phyloP scores from a whole-genome alignment of 306 rosid genomes.

The Sechiopsis laciniata region DNA sequence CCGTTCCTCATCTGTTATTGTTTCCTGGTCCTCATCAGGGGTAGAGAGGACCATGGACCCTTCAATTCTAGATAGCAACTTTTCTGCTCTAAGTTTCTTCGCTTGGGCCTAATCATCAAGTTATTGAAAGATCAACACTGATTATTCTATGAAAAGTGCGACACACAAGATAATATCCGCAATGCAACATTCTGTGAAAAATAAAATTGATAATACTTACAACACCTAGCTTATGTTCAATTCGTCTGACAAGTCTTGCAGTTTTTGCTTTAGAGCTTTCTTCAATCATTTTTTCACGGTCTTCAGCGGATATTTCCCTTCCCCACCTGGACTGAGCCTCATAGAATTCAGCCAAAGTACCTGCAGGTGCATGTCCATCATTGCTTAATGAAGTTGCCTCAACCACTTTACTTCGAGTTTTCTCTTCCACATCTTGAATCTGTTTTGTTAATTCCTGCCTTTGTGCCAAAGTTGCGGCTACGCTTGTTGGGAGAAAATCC shows the following conservation, averaged over 20 bases:
- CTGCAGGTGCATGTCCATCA: constrained; percentile 63
- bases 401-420: constrained; percentile 39
- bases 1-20: constrained; percentile 91
- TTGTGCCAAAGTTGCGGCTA: constrained; percentile 67
- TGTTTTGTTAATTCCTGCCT: constrained; percentile 67
- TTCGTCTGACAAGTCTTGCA: constrained; percentile 52
- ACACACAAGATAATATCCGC: constrained; percentile 20
- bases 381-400: constrained; percentile 33
- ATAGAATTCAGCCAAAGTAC: constrained; percentile 74
- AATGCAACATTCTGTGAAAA: constrained; percentile 26
- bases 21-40: constrained; percentile 80
- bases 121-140: not conserved
- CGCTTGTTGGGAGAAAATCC: constrained; percentile 82
- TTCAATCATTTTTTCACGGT: constrained; percentile 68
- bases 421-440: constrained; percentile 75
- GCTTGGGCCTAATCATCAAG: constrained; percentile 62
- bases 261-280: constrained; percentile 55
- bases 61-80: constrained; percentile 56
- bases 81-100: constrained; percentile 76
- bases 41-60: constrained; percentile 70
- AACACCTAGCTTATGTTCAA: constrained; percentile 60
- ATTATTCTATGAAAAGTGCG: constrained; percentile 9
- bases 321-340: constrained; percentile 87
- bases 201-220: constrained; percentile 41
- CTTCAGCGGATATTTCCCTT: constrained; percentile 63